These are phyloP conservation scores for Cercis canadensis DNA, from an alignment of 306 rosid genomes.

Conservation along the genomic window DNA sequence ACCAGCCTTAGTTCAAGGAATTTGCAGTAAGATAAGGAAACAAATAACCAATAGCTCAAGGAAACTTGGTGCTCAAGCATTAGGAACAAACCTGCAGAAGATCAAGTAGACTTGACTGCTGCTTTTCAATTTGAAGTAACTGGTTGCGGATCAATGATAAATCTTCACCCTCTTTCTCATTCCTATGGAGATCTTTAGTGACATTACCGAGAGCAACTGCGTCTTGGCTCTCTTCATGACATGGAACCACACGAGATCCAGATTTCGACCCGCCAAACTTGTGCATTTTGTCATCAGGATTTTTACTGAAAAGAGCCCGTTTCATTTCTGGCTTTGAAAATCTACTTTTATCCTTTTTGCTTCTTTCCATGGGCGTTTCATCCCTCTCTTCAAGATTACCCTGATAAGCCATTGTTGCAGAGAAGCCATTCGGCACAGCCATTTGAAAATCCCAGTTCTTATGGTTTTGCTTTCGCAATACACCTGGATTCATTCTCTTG, in stretches of 20 bases:
- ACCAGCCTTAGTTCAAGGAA: conserved; percentile 1
- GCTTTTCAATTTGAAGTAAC: conserved; percentile 88
- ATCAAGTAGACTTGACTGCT: conserved; percentile 86
- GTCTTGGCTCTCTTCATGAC: conserved; percentile 60
- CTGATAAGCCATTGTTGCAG: conserved; percentile 36
- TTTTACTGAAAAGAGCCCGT: conserved; percentile 57
- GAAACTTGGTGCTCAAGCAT: conserved; percentile 23
- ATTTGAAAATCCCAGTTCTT: conserved; percentile 70
- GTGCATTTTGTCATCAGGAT: conserved; percentile 56
- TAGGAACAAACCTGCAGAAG: conserved; percentile 84
- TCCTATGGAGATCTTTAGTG: conserved; percentile 53
- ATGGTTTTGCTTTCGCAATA: conserved; percentile 52
- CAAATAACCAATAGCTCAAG: conserved; percentile 1
- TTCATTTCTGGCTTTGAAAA: conserved; percentile 58
- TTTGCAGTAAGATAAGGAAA: conserved; percentile 7
- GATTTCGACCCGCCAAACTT: conserved; percentile 60
- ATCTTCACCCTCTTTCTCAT: conserved; percentile 71
- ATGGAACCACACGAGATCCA: conserved; percentile 93
- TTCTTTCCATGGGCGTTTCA: conserved; percentile 47
- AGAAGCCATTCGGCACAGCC: conserved; percentile 44
- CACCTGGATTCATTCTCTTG: conserved; percentile 49
- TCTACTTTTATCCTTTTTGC: conserved; percentile 52
- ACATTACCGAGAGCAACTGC: conserved; percentile 53
- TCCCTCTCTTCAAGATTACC: conserved; percentile 52
- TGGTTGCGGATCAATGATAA: conserved; percentile 78